phyloP scores from a whole-genome alignment of 2,329 filamentous ascomycete genomes.

The Zymoseptoria crescenta region DNA sequence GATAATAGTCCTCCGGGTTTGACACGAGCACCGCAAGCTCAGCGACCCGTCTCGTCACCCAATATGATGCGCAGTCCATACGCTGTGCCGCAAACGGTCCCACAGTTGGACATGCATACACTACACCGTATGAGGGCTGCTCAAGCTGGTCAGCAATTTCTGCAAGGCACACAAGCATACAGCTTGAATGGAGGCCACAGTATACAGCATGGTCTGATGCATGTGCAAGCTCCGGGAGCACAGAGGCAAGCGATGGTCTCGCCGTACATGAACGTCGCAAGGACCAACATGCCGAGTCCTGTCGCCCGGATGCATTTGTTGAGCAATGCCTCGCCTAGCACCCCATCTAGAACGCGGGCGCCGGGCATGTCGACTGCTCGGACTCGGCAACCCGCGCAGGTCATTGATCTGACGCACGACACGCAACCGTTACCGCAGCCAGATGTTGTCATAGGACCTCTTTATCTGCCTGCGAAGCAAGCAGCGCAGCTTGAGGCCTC shows the following conservation, averaged over 20 bases:
- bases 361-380: background rate
- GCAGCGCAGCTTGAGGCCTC: background rate
- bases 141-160: background rate
- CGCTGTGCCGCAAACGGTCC: background rate
- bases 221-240: background rate
- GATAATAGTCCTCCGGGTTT: background rate
- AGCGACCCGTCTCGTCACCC: background rate
- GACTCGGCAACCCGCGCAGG: background rate
- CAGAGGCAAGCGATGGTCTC: background rate
- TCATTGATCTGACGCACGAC: background rate
- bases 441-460: background rate
- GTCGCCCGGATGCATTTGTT: background rate
- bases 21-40: background rate
- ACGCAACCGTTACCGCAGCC: background rate
- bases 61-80: background rate
- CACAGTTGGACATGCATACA: background rate
- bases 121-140: background rate
- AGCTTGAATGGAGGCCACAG: background rate
- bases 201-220: background rate
- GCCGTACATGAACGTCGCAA: background rate
- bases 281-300: background rate
- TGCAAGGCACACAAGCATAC: background rate
- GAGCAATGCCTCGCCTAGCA: background rate
- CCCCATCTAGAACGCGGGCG: background rate
- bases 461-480: background rate